Evolutionary conservation across 805 yeast genomes (phyloP).

Genomic region (Ogataea dorogensis): DNA sequence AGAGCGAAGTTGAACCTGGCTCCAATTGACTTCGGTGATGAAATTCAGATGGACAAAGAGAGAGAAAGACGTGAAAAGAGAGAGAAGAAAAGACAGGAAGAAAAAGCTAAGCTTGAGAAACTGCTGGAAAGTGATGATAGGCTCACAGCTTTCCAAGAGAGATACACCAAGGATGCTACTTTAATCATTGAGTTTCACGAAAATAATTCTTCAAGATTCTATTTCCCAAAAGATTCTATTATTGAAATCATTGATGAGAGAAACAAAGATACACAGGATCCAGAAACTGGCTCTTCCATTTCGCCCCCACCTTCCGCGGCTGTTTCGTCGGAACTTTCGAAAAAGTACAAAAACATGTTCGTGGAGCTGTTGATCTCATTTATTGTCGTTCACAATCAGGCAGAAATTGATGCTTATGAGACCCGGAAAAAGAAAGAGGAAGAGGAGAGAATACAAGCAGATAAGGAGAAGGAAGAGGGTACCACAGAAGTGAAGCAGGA

Average conservation of each 20-base stretch:
- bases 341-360: slow-evolving; percentile 20
- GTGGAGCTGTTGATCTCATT: slow-evolving; percentile 48
- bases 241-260: slow-evolving; percentile 52
- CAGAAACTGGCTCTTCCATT: slow-evolving; percentile 4
- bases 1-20: slow-evolving; percentile 15
- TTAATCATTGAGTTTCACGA: slow-evolving; percentile 84
- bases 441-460: slow-evolving; percentile 13
- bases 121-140: slow-evolving; percentile 47
- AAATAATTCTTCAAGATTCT: slow-evolving; percentile 68
- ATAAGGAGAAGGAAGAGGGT: slow-evolving; percentile 29
- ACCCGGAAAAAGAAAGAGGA: slow-evolving; percentile 26
- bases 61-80: slow-evolving; percentile 18
- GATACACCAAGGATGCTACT: slow-evolving; percentile 65
- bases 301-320: slow-evolving; percentile 15
- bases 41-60: slow-evolving; percentile 18
- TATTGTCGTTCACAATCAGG: slow-evolving; percentile 49
- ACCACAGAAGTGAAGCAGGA: slow-evolving; percentile 20
- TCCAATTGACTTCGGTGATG: slow-evolving; percentile 17
- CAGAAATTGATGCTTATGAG: slow-evolving; percentile 48
- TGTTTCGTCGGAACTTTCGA: slow-evolving; percentile 11
- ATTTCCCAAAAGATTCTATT: slow-evolving; percentile 73
- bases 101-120: slow-evolving; percentile 17
- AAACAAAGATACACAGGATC: slow-evolving; percentile 24
- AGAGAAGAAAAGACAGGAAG: slow-evolving; percentile 22
- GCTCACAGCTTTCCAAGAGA: slow-evolving; percentile 74